phyloP scores from a whole-genome alignment of 495 filamentous ascomycete genomes.

The Podospora pseudopauciseta region DNA sequence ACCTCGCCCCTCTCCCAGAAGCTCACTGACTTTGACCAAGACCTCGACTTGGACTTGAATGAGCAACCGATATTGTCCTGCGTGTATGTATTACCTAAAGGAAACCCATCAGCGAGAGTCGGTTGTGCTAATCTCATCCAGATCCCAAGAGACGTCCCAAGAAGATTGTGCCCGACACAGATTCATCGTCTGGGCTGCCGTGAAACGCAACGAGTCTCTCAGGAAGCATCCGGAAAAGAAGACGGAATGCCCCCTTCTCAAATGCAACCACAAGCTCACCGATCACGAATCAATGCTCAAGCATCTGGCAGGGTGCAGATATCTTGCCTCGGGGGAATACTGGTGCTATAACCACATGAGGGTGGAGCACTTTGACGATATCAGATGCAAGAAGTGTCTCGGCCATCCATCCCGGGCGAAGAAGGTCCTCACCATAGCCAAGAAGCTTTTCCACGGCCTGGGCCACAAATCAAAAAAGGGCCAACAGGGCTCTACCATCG shows the following conservation, averaged over 20 bases:
- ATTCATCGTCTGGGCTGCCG: constrained; percentile 50
- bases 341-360: constrained; percentile 47
- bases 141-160: constrained; percentile 38
- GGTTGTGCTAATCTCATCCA: constrained; percentile 13
- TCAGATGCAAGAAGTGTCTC: constrained; percentile 44
- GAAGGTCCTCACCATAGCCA: constrained; percentile 47
- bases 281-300: constrained; percentile 47
- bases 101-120: background rate
- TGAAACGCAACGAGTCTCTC: constrained; percentile 45
- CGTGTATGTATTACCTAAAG: constrained; percentile 29
- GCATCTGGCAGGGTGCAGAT: constrained; percentile 39
- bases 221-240: constrained; percentile 41
- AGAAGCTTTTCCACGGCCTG: constrained; percentile 46
- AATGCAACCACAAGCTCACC: constrained; percentile 38
- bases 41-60: constrained; percentile 6
- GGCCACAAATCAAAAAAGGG: constrained; percentile 42
- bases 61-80: constrained; percentile 26
- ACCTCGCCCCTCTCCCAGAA: constrained; percentile 12
- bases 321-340: constrained; percentile 45
- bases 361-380: constrained; percentile 47
- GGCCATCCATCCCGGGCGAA: constrained; percentile 45
- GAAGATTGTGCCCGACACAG: constrained; percentile 46
- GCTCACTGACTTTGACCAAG: constrained; percentile 1
- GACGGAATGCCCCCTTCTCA: constrained; percentile 43
- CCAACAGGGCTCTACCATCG: constrained; percentile 14